Evolutionary conservation across 108 stramenopile species (phyloP).

Genomic region (Epithemia pelagica): DNA sequence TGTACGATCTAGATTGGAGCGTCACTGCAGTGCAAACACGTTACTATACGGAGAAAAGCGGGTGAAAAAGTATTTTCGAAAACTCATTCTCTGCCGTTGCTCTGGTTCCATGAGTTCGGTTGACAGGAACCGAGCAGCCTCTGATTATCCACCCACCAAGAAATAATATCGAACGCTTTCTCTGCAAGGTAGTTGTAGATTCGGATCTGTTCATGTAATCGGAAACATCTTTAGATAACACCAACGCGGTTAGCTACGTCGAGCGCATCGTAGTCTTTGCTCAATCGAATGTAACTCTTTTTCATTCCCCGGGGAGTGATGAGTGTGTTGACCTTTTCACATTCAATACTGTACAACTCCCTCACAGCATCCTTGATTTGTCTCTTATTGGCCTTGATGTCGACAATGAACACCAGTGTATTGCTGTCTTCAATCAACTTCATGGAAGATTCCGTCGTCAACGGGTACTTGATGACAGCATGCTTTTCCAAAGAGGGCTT

Average conservation of each 20-base stretch:
- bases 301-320: constrained; percentile 98
- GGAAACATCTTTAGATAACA: constrained; percentile 78
- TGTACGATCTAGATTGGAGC: too few relatives aligned
- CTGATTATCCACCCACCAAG: too few relatives aligned
- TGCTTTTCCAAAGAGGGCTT: constrained; percentile 73
- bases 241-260: constrained; percentile 99
- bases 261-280: constrained; percentile 97
- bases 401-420: constrained; percentile 99
- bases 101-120: too few relatives aligned
- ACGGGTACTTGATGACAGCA: constrained; percentile 96
- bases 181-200: too few relatives aligned
- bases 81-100: too few relatives aligned
- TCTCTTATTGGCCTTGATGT: constrained; percentile 98
- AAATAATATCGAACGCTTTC: too few relatives aligned
- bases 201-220: too few relatives aligned
- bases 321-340: constrained; percentile 98
- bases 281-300: constrained; percentile 98
- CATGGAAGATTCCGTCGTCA: constrained; percentile 98
- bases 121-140: too few relatives aligned
- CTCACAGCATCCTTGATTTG: constrained; percentile 99
- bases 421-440: constrained; percentile 99
- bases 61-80: too few relatives aligned
- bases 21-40: too few relatives aligned
- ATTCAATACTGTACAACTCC: constrained; percentile 95
- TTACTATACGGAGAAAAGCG: too few relatives aligned